Base-by-base conservation (phyloP, 352 stramenopile genomes). In the Phytophthora hybrid region DNA sequence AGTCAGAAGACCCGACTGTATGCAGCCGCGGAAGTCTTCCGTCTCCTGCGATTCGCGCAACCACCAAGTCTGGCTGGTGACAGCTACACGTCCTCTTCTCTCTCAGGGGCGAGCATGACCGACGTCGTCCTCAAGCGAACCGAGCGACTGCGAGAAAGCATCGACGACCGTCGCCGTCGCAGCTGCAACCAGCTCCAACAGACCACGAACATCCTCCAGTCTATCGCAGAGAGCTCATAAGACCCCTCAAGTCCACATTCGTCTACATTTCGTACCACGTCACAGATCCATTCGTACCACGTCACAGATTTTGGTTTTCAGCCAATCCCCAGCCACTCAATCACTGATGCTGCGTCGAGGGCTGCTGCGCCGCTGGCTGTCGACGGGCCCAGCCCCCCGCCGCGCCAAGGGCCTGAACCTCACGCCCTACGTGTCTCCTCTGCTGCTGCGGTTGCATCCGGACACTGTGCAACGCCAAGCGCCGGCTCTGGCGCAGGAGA, bases 401-500 rank as follows among this genome's bases (percentile, higher is more conserved):
- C 41, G 70, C 49, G 13, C 21, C 31, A 82, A 82, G 54, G 64
- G 71, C 18, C 47, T 91, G 7, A 92, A 89, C 66, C 81, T 94
- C 46, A 93, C 86, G 65, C 77, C 77, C 9, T 84, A 80, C 57
- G 85, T 84, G 63, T 92, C 88, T 57, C 88, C 88, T n/a, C 71
- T 94, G 56, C 71, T 94, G 29, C 66, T 93, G 41, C 79, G 85
- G 10, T 70, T 94, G 59, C 88, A 94, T 69, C 88, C 88, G 4
- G 88, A 94, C 71, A 85, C 76, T 31, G 70, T 93, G 39, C 82
- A 90, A 61, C 82, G 78, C 6, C 79, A 88, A 49, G 79, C 82
- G 3, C 69, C 78, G 1, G 31, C 57, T 26, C 63, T 89, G 19
- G 84, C 83, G n/a, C 69, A 69, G 19, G 73, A 83, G 65, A 93